A percentile compares a stretch with the other conserved stretches of the same genome.
Conservation (phyloP, 2,329 filamentous ascomycete species). For the Chaetomiaceae sp. region DNA sequence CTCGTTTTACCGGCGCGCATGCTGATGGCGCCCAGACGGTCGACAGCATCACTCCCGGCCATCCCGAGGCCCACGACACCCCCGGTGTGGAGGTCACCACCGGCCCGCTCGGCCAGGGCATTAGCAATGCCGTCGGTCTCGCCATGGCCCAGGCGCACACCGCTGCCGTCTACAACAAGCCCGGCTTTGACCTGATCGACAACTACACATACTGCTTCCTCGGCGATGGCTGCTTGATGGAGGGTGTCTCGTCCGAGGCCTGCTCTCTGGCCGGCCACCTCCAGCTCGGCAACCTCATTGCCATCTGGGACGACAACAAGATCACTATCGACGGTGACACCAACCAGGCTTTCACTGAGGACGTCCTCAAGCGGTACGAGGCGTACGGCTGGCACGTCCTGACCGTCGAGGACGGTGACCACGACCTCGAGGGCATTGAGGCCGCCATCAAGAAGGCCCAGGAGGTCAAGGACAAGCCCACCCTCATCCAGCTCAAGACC, state of each 20-base stretch:
- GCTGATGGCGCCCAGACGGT: constrained; percentile 37
- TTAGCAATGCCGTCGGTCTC: constrained; percentile 95
- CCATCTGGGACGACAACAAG: constrained; percentile 97
- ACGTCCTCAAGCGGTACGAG: constrained; percentile 92
- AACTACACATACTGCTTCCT: constrained; percentile 98
- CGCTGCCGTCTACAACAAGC: constrained; percentile 92
- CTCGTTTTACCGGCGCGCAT: background rate
- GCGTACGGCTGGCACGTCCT: constrained; percentile 93
- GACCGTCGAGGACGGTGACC: constrained; percentile 81
- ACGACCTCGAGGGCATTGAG: constrained; percentile 83
- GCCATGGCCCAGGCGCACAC: constrained; percentile 95
- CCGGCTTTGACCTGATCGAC: constrained; percentile 82
- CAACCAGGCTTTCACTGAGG: constrained; percentile 94
- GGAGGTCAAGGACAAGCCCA: constrained; percentile 91
- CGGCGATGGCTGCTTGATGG: constrained; percentile 97
- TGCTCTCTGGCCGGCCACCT: constrained; percentile 90
- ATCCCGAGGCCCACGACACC: constrained; percentile 95
- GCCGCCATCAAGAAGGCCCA: constrained; percentile 80
- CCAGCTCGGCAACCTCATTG: constrained; percentile 95
- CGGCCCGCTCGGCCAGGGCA: constrained; percentile 94
- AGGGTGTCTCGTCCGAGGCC: constrained; percentile 93
- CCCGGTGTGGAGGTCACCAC: constrained; percentile 97
- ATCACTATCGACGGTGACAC: constrained; percentile 94
- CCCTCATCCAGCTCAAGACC: constrained; percentile 93
- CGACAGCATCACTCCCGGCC: constrained; percentile 81